A percentile compares a stretch with the other conserved stretches of the same genome.
Conservation (phyloP, 192 early-diverging fungal species). For the Coemansia sp. region DNA sequence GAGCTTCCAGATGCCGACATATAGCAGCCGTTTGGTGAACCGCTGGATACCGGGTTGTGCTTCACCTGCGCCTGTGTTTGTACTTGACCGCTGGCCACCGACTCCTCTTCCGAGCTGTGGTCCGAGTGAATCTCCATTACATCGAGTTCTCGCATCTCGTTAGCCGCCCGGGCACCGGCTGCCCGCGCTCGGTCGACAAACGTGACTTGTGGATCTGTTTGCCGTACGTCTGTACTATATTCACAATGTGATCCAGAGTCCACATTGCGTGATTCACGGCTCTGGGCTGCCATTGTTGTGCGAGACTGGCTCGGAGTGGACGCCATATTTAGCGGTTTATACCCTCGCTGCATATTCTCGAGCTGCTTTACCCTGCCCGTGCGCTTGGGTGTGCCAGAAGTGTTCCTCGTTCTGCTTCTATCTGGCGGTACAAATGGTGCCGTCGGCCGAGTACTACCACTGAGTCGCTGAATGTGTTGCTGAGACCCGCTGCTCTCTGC, state of each 20-base stretch:
- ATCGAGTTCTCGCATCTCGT: neutral
- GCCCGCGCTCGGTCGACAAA: conserved; percentile 5
- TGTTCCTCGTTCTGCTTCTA: neutral
- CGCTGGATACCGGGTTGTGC: neutral
- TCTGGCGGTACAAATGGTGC: neutral
- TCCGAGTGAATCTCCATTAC: conserved; percentile 26
- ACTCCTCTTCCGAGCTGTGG: conserved; percentile 25
- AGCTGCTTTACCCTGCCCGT: conserved; percentile 9
- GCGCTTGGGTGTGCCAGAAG: neutral
- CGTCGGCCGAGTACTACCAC: neutral
- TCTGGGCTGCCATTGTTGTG: neutral
- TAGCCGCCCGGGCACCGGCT: neutral
- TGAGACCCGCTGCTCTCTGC: neutral
- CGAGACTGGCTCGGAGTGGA: neutral
- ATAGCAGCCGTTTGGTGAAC: neutral
- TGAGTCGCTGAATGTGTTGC: neutral
- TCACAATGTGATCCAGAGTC: neutral
- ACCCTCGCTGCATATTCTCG: neutral
- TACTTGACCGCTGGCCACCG: neutral
- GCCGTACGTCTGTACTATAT: neutral
- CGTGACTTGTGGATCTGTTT: neutral
- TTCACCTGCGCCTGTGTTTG: neutral
- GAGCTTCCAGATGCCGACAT: neutral
- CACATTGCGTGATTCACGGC: neutral
- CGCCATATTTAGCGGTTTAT: neutral